Evolutionary conservation across 495 filamentous ascomycete genomes (phyloP).

Genomic region (Pyronema omphalodes): DNA sequence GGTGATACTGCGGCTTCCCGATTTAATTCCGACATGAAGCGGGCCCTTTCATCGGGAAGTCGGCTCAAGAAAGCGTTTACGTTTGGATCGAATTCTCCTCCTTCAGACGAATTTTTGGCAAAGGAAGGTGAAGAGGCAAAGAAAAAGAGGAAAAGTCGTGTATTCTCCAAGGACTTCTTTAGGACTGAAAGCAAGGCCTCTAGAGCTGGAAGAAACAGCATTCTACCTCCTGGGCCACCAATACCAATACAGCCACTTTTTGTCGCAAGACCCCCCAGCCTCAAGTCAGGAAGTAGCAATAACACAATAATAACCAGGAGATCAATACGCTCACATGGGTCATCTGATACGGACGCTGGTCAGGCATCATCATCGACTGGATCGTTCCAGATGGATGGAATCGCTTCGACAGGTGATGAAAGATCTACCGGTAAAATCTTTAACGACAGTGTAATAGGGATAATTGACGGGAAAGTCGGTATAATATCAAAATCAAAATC

Average conservation of each 20-base stretch:
- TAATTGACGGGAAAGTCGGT: conserved; percentile 17
- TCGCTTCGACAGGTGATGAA: neutral
- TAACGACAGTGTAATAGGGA: conserved; percentile 19
- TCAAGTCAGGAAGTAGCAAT: neutral
- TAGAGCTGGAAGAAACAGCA: neutral
- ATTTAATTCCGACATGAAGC: neutral
- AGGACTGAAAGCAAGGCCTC: neutral
- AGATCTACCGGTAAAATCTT: conserved; percentile 2
- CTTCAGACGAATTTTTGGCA: neutral
- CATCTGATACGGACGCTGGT: conserved; percentile 1
- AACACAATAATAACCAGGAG: neutral
- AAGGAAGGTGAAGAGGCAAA: neutral
- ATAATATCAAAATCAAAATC: conserved; percentile 3
- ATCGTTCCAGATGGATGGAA: conserved; percentile 1
- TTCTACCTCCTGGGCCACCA: neutral
- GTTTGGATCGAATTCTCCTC: neutral
- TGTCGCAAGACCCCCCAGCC: neutral
- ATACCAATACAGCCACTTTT: neutral
- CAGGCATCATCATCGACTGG: neutral
- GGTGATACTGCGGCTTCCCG: neutral
- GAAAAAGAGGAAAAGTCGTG: neutral
- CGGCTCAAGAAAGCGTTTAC: conserved; percentile 1
- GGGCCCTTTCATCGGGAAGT: neutral
- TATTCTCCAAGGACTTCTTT: conserved; percentile 3
- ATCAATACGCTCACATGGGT: neutral